phyloP scores from a whole-genome alignment of 768 basidiomycete genomes.

The Leccinum fibrillosum region DNA sequence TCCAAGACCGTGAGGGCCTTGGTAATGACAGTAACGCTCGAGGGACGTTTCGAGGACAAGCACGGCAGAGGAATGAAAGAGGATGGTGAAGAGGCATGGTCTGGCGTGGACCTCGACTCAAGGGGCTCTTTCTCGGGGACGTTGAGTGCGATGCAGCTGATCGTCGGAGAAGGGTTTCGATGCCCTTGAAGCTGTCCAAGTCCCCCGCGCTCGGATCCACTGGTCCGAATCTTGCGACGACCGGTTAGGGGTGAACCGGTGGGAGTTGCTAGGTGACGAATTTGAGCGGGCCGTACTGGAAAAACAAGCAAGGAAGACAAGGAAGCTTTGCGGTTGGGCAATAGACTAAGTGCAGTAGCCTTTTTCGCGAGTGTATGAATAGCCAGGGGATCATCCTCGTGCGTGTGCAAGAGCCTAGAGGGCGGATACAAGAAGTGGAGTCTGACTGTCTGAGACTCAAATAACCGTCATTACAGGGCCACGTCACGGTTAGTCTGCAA shows the following conservation, averaged over 20 bases:
- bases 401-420: no score
- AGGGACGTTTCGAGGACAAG: background rate
- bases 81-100: background rate
- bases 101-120: background rate
- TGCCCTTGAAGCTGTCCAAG: background rate
- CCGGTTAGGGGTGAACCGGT: background rate
- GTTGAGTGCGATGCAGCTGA: slow-evolving; percentile 2
- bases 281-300: background rate
- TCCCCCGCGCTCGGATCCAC: background rate
- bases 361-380: background rate
- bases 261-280: background rate
- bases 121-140: background rate
- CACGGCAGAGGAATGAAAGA: background rate
- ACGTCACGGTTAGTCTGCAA: no score
- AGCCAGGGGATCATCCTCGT: no score
- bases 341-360: background rate
- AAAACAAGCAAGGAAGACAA: background rate
- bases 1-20: background rate
- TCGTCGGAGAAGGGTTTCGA: slow-evolving; percentile 5
- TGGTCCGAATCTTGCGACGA: background rate
- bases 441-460: no score
- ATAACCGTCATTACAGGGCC: no score
- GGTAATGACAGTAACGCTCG: slow-evolving; percentile 9
- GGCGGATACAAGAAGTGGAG: no score
- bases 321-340: background rate